A percentile compares a stretch with the other conserved stretches of the same genome.
phyloP scores from a whole-genome alignment of 139 green algal species.

The Spirogloea muscicola region DNA sequence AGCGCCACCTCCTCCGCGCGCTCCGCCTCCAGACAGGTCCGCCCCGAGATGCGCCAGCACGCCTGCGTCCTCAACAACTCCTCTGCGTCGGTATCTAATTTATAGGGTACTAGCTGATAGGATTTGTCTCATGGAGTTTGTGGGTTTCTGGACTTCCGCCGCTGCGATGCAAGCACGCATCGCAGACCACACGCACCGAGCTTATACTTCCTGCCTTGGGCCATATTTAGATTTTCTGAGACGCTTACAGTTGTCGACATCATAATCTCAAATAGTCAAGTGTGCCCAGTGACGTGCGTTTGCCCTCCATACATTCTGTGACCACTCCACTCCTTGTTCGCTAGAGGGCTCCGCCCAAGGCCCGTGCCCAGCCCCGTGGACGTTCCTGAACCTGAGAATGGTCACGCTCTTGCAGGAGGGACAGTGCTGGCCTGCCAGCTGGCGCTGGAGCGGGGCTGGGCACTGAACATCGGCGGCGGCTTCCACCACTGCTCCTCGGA shows the following conservation, averaged over 20 bases:
- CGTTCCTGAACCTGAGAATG: neutral
- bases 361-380: neutral
- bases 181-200: no score
- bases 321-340: neutral
- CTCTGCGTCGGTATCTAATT: neutral
- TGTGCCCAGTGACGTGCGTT: no score
- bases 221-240: no score
- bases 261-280: no score
- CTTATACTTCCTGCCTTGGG: neutral
- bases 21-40: constrained; percentile 12
- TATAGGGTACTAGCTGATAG: neutral
- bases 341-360: neutral
- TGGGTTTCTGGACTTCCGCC: neutral
- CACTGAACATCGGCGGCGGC: constrained; percentile 31
- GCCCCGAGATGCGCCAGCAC: neutral
- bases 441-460: constrained; percentile 37
- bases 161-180: neutral
- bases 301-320: neutral
- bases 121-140: neutral
- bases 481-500: neutral
- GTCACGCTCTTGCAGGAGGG: constrained; percentile 10
- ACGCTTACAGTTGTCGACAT: no score
- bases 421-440: constrained; percentile 35
- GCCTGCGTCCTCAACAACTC: neutral
- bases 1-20: neutral